Conservation (phyloP, 345 rosid species). For the Brassica nigra region DNA sequence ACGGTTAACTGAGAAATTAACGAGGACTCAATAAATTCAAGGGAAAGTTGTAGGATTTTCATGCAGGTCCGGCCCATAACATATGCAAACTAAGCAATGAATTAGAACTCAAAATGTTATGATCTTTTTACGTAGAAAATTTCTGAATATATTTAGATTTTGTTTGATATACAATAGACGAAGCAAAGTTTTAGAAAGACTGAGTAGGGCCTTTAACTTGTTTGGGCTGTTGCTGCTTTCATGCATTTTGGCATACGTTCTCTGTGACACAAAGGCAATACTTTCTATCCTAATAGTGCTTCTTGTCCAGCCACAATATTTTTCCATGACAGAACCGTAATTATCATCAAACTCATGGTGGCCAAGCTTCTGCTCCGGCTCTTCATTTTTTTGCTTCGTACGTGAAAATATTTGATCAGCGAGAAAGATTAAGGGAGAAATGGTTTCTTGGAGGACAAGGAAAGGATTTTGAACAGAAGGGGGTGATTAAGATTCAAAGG, state of each 20-base stretch:
- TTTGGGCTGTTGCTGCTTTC: no score
- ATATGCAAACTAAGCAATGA: neutral
- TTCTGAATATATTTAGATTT: no score
- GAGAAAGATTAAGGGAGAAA: neutral
- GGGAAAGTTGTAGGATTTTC: no score
- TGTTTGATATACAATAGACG: no score
- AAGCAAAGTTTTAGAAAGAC: no score
- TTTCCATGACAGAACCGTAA: conserved; percentile 13
- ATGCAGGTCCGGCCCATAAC: neutral
- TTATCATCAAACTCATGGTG: conserved; percentile 31
- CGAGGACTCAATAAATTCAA: no score
- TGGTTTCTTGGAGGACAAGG: conserved; percentile 13
- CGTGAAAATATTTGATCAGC: neutral
- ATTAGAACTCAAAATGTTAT: neutral
- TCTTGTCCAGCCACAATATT: conserved; percentile 35
- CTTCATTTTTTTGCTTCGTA: conserved; percentile 14
- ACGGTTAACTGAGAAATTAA: no score
- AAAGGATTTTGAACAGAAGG: conserved; percentile 10
- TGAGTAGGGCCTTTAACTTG: no score
- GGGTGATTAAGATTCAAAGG: conserved; percentile 22
- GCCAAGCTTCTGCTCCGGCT: conserved; percentile 8
- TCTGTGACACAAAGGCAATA: conserved; percentile 32
- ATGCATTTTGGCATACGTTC: conserved; percentile 39
- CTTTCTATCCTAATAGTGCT: conserved; percentile 39
- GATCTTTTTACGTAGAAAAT: neutral